Base-by-base conservation (phyloP, 2,329 filamentous ascomycete genomes). In the Fonsecaea pugnacius region DNA sequence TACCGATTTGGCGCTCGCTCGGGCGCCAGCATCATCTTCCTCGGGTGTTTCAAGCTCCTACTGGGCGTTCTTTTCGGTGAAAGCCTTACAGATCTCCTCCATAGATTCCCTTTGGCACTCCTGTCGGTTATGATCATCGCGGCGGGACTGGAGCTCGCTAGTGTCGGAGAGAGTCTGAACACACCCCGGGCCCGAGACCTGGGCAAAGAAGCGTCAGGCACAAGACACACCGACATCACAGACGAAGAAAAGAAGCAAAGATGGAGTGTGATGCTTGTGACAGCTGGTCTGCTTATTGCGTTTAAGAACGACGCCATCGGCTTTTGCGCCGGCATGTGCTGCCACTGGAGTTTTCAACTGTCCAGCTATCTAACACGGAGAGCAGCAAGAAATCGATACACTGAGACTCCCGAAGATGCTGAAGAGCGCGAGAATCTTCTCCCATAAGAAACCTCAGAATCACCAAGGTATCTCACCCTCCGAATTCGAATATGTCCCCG, bases 281-380 rank as follows among this genome's bases (percentile, higher is more conserved):
- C 94, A 0, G 87, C 91, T 8, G 92, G 91, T 0, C 85, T 89
- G 2, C 84, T 96, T 60, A 77, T 98, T 56, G 92, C 91, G 0
- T 96, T 96, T 72, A 90, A 87, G 75, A 98, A 97, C 73, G 93
- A 96, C 77, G 92, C 89, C 0, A 85, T 96, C 5, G 94, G 94
- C 0, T 96, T 97, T 72, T 65, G 90, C 14, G 91, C 89, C 0
- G 94, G 94, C 0, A 85, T 96, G 82, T 75, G 91, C 3, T 96
- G 92, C 75, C 87, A 94, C 76, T 89, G 84, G 78, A 85, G 87
- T 0, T 90, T 92, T 71, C 76, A 77, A 63, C 56, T 79, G 52
- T 78, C 79, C 56, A 53, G 33, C 32, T 60, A 60, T 36, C 4
- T 62, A 46, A 53, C 54, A 21, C 24, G 14, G 27, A 36, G 48